Evolutionary conservation across 192 early-diverging fungal genomes (phyloP), one percentile per base, ranked within the genome.

Genomic region (Coemansia sp.): DNA sequence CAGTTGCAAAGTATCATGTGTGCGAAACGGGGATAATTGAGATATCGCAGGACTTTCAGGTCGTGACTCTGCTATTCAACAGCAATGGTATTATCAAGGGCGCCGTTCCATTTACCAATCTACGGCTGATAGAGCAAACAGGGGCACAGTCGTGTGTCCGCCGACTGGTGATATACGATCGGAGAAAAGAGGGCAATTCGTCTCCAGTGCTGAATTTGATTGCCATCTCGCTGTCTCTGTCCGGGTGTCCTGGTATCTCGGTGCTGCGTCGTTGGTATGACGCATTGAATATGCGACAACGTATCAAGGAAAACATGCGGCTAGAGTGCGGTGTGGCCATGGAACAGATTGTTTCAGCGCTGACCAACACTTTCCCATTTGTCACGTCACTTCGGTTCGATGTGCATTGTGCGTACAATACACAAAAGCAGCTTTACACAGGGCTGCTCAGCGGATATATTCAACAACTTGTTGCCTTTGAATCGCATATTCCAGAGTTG

Each of bases 21-120:
- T 56, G 54, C 34, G 34, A 37, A 17, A 56, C 28, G 15, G 54
- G 54, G n/a, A 56, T 56, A 56, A 56, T 56, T n/a, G 54, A 56
- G 19, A 21, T 56, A 56, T 56, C 34, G 17, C 54, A 56, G 54
- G 54, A 56, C 31, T 56, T 56, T 56, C 15, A 36, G 6, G 34
- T 56, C 9, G 15, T n/a, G 20, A 5, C 54, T 5, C 28, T 36
- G 8, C 34, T 56, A 19, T 56, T 34, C 34, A 21, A 28, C 6
- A 15, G n/a, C 54, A 31, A 56, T 7, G 6, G 34, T 11, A 36
- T 56, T 56, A n/a, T 25, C 2, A 17, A 15, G n/a, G 25, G 28
- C 34, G 7, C n/a, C 0, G 19, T 56, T 7, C 54, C 54, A 5
- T 56, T 56, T 36, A 56, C 54, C 34, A 56, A 56, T 1, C 54